Conservation (phyloP, 140 eudicot species). For the Anethum foeniculum region DNA sequence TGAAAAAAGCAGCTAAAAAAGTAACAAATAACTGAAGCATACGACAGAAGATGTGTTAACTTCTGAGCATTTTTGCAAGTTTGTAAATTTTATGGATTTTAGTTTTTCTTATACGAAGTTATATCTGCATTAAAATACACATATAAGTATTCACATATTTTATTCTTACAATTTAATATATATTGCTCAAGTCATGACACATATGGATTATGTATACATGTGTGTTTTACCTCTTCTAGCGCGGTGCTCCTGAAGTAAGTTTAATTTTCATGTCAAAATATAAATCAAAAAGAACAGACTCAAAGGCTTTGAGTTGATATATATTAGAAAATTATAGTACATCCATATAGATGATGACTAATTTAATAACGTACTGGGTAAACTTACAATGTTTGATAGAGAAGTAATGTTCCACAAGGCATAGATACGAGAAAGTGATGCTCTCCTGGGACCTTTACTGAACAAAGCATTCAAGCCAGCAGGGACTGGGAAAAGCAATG, state of each 20-base stretch:
- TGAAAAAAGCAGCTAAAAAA: background rate
- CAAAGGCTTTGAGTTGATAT: background rate
- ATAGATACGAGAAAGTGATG: constrained; percentile 82
- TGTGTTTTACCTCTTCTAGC: background rate
- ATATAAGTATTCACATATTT: background rate
- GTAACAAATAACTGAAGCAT: background rate
- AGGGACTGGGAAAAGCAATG: constrained; percentile 77
- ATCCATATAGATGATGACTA: background rate
- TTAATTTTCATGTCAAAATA: background rate
- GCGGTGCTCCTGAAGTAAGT: background rate
- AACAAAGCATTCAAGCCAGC: constrained; percentile 90
- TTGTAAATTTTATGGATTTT: background rate
- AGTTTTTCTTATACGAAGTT: background rate
- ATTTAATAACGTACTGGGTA: background rate
- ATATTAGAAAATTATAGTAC: background rate
- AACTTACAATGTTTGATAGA: constrained; percentile 66
- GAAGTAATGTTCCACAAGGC: constrained; percentile 86
- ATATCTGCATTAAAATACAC: background rate
- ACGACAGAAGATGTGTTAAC: background rate
- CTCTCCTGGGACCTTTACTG: constrained; percentile 69
- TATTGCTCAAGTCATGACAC: background rate
- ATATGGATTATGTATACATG: background rate
- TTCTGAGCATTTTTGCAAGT: background rate
- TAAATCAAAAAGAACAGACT: background rate
- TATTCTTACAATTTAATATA: background rate